A percentile compares a stretch with the other conserved stretches of the same genome.
Evolutionary conservation across 129 eudicot genomes (phyloP).

Genomic region (Sambucus nigra): DNA sequence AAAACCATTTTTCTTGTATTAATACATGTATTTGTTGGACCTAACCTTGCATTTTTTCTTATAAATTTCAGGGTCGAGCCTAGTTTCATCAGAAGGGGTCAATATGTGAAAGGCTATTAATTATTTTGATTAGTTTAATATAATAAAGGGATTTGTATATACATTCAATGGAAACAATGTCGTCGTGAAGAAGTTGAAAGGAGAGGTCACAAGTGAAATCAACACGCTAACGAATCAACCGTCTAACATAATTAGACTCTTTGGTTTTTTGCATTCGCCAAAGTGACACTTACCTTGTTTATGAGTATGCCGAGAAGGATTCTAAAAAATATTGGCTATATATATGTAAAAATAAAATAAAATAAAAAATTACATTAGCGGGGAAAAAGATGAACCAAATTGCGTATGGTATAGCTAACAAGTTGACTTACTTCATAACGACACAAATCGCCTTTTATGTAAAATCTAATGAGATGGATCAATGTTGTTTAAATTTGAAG

Average conservation of each 20-base stretch:
- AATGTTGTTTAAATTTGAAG: constrained; percentile 53
- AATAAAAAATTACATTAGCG: constrained; percentile 15
- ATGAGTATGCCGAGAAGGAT: constrained; percentile 61
- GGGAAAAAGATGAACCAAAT: constrained; percentile 79
- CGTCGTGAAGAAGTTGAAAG: constrained; percentile 60
- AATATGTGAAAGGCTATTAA: constrained; percentile 48
- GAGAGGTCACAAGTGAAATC: constrained; percentile 55
- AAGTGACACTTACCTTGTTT: constrained; percentile 70
- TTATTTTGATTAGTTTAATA: constrained; percentile 40
- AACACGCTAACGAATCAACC: constrained; percentile 62
- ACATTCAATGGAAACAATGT: constrained; percentile 61
- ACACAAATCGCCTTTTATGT: constrained; percentile 60
- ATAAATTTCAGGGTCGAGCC: too few relatives aligned
- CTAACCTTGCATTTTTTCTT: too few relatives aligned
- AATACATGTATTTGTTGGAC: too few relatives aligned
- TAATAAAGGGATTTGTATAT: constrained; percentile 54
- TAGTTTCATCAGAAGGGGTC: constrained; percentile 41
- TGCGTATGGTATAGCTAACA: constrained; percentile 56
- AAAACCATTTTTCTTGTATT: too few relatives aligned
- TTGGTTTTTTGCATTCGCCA: constrained; percentile 71
- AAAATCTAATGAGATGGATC: constrained; percentile 68
- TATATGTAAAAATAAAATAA: too few relatives aligned
- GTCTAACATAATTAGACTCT: constrained; percentile 65
- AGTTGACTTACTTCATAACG: constrained; percentile 75
- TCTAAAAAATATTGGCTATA: constrained; percentile 45